Evolutionary conservation across 805 yeast species (phyloP).

Genomic region (Brettanomyces nanus): DNA sequence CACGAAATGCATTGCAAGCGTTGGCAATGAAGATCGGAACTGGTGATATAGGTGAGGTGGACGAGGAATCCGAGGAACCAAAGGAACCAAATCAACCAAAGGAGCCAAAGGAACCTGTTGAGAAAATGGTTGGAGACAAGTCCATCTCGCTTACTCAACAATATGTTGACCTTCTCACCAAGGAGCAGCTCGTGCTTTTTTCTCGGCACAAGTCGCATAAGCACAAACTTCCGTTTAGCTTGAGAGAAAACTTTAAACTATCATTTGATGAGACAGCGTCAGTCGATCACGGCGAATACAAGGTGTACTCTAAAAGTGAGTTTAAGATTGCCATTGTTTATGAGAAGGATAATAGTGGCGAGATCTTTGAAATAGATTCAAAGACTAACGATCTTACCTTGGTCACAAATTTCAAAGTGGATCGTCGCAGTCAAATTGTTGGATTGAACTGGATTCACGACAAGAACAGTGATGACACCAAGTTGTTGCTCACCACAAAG

Average conservation of each 20-base stretch:
- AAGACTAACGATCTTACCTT: not conserved
- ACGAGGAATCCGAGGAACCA: conserved; percentile 8
- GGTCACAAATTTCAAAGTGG: not conserved
- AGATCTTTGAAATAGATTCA: not conserved
- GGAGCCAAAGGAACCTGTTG: not conserved
- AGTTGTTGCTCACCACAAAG: not conserved
- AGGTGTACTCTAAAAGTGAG: not conserved
- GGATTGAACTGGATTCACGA: not conserved
- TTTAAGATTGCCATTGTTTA: not conserved
- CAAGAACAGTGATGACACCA: not conserved
- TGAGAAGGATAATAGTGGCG: not conserved
- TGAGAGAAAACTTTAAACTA: not conserved
- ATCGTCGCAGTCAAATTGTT: not conserved
- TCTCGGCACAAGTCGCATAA: conserved; percentile 4
- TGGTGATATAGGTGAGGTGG: conserved; percentile 8
- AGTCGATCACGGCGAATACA: not conserved
- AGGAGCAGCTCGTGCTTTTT: conserved; percentile 5
- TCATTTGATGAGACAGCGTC: not conserved
- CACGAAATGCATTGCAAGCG: conserved; percentile 53
- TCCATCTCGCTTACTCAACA: not conserved
- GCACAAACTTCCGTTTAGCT: conserved; percentile 6
- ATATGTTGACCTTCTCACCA: not conserved
- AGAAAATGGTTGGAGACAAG: not conserved
- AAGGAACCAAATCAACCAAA: too few species aligned
- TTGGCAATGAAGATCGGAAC: conserved; percentile 36